A percentile compares a stretch with the other conserved stretches of the same genome.
Conservation (phyloP, 2,329 filamentous ascomycete genomes). For the Fusarium sp. region DNA sequence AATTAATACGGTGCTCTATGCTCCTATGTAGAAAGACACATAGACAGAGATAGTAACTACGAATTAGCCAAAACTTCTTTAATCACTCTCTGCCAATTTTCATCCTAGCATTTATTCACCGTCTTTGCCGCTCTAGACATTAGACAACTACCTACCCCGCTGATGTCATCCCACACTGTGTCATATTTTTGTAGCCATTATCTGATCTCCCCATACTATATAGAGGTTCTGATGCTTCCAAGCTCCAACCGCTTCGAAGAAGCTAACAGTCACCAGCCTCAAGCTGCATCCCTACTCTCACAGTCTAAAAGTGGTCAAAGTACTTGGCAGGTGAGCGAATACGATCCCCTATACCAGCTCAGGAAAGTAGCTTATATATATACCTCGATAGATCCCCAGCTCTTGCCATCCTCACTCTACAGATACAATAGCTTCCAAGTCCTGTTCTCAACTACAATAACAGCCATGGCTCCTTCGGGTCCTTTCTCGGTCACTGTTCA, state of each 20-base stretch:
- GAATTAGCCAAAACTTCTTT: background rate
- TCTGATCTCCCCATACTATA: too few species aligned
- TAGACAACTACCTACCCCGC: background rate
- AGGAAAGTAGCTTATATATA: conserved; percentile 20
- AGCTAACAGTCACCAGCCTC: background rate
- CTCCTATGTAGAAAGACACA: background rate
- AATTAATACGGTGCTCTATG: background rate
- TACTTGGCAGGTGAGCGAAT: conserved; percentile 4
- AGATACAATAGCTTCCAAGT: conserved; percentile 2
- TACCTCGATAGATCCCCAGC: conserved; percentile 10
- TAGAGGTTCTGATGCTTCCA: too few species aligned
- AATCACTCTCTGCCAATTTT: too few species aligned
- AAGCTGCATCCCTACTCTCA: background rate
- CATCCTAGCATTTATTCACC: too few species aligned
- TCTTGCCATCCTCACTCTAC: background rate
- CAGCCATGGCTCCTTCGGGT: conserved; percentile 41
- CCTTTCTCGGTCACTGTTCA: conserved; percentile 58
- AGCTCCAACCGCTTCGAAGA: background rate
- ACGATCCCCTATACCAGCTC: background rate
- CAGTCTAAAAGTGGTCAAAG: background rate
- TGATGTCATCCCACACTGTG: conserved; percentile 29
- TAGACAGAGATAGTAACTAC: too few species aligned
- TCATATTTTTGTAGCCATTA: background rate
- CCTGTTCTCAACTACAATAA: background rate
- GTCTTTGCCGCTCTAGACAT: background rate